These are phyloP conservation scores for Linaria vulgaris DNA, from an alignment of 257 asterid genomes.

Conservation along the genomic window DNA sequence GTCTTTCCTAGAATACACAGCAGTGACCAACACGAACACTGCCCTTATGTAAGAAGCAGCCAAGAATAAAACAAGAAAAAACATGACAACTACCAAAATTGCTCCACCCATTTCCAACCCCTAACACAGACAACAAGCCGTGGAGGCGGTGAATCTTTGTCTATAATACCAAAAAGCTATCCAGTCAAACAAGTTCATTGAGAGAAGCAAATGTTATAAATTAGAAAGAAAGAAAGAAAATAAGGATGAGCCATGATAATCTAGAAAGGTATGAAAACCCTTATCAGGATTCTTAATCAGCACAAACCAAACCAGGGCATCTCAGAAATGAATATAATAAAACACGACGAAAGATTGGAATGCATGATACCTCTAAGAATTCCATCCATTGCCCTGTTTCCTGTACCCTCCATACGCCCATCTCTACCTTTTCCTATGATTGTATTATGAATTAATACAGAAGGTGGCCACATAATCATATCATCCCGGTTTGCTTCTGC, in stretches of 20 bases:
- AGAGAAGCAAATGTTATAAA: conserved; percentile 4
- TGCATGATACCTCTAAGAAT: conserved; percentile 77
- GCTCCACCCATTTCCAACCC: conserved; percentile 14
- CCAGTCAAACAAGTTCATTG: conserved; percentile 4
- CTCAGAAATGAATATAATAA: conserved; percentile 27
- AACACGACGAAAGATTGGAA: conserved; percentile 33
- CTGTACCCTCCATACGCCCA: conserved; percentile 94
- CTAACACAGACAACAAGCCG: background rate
- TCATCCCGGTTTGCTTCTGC: conserved; percentile 77
- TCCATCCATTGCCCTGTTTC: conserved; percentile 94
- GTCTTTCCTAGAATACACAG: background rate
- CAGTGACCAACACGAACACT: background rate
- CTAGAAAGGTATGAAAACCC: background rate
- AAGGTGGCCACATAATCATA: conserved; percentile 95
- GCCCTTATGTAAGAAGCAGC: conserved; percentile 2
- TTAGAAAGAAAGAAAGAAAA: background rate
- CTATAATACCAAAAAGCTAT: background rate
- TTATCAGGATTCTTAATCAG: conserved; percentile 17
- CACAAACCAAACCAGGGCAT: conserved; percentile 16
- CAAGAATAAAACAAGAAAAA: background rate
- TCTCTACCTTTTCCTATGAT: conserved; percentile 81
- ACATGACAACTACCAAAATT: background rate
- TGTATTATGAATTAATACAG: conserved; percentile 85
- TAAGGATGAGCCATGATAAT: conserved; percentile 14
- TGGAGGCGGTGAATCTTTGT: background rate